Evolutionary conservation across 1,284 basidiomycete species (phyloP), one percentile per base, ranked within the genome.

Genomic region (Ustilago lituana): DNA sequence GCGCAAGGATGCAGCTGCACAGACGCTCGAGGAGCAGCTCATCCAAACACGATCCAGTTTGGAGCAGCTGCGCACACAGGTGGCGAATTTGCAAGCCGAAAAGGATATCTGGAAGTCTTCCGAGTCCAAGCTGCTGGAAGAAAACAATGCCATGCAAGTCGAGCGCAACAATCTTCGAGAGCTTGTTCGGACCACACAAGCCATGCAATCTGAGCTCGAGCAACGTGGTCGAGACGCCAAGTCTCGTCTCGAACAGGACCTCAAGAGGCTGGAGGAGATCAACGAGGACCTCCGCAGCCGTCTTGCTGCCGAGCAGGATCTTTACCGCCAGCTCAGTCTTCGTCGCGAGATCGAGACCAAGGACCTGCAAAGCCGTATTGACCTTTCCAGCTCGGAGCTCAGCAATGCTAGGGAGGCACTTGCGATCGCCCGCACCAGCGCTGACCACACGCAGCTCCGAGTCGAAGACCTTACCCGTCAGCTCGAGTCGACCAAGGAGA

Each of bases 121-220:
- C 19, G 72, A 76, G 36, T 31, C 46, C 23, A 62, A 74, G 40
- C 85, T 97, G 17, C 86, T 91, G 7, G 89, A 93, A 46, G 94
- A 97, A 83, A 93, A 95, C 82, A 88, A 88, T 75, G 86, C 85
- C 1, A 85, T 96, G 1, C 85, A 89, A 6, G 85, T 89, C 69
- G 94, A 97, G 80, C 89, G 92, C 9, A 89, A 91, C 5, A 89
- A 90, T 63, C 85, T 97, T 9, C 89, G 91, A 17, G 91, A 93
- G 78, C 85, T 96, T 17, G 91, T 96, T 86, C 85, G 87, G 22
- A 94, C 91, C 75, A 89, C 94, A 24, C 91, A 93, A 82, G 89
- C 87, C 76, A 93, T 97, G 88, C 91, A 93, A 75, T 87, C 87
- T 53, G 93, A 96, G 77, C 86, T 92, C 14, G 93, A 95, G 77